These are phyloP conservation scores for Nicotiana rustica DNA, from an alignment of 305 asterid species.

Conservation along the genomic window DNA sequence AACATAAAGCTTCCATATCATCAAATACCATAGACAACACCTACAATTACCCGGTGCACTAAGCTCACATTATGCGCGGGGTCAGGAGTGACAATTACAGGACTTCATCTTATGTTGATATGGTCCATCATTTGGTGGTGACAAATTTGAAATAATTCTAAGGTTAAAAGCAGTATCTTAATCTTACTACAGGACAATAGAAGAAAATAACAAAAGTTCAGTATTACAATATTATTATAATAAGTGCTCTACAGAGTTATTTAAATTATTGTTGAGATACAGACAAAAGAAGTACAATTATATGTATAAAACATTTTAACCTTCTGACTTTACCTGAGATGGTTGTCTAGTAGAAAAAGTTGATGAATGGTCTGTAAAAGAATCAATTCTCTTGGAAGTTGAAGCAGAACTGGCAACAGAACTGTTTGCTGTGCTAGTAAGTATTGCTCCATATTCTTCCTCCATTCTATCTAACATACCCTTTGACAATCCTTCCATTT, in stretches of 20 bases:
- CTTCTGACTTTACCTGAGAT: conserved; percentile 50
- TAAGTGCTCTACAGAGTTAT: neutral
- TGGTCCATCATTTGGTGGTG: neutral
- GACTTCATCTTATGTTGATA: neutral
- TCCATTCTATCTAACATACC: conserved; percentile 57
- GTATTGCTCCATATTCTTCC: conserved; percentile 55
- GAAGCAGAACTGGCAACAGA: conserved; percentile 70
- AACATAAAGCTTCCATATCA: neutral
- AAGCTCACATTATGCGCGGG: too few relatives aligned
- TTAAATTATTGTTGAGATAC: neutral
- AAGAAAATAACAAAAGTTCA: neutral
- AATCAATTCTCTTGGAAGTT: conserved; percentile 61
- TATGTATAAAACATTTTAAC: neutral
- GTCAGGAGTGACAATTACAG: neutral
- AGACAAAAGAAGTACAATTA: conserved; percentile 14
- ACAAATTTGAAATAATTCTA: neutral
- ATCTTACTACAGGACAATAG: neutral
- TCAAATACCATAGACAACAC: neutral
- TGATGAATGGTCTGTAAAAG: conserved; percentile 38
- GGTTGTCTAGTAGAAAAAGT: conserved; percentile 42
- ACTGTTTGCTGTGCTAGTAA: conserved; percentile 49
- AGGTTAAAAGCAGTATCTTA: neutral
- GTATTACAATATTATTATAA: neutral
- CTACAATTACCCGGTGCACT: neutral
- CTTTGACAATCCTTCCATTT: conserved; percentile 57